phyloP scores from a whole-genome alignment of 1,284 basidiomycete genomes.

The Puccinia horiana region DNA sequence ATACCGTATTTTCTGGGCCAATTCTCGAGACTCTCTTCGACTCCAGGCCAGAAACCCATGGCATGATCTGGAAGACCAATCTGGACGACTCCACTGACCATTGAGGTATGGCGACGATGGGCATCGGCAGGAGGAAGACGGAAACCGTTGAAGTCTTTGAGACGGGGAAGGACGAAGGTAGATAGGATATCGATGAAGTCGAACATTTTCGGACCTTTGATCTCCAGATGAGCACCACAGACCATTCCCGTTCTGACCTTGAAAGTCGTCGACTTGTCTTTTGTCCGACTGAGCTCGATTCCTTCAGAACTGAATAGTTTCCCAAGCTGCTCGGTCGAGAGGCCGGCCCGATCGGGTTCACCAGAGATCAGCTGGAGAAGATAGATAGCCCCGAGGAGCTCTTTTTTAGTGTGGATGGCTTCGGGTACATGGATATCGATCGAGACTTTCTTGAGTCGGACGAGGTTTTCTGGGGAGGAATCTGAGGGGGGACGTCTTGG shows the following conservation, averaged over 20 bases:
- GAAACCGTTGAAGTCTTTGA: constrained; percentile 86
- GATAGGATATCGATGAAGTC: constrained; percentile 84
- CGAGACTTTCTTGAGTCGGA: constrained; percentile 78
- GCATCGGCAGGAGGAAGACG: constrained; percentile 66
- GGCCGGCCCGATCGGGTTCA: constrained; percentile 67
- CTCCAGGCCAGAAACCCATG: constrained; percentile 82
- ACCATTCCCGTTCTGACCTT: constrained; percentile 77
- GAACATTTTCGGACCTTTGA: constrained; percentile 88
- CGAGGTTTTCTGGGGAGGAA: constrained; percentile 67
- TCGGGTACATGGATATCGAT: constrained; percentile 66
- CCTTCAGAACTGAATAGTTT: constrained; percentile 68
- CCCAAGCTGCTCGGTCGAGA: constrained; percentile 62
- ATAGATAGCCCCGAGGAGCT: constrained; percentile 81
- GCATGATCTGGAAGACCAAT: constrained; percentile 82
- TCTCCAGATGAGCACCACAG: constrained; percentile 81
- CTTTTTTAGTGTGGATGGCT: constrained; percentile 71
- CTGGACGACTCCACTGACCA: constrained; percentile 73
- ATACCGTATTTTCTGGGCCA: constrained; percentile 83
- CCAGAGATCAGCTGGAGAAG: constrained; percentile 85
- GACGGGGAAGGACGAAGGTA: constrained; percentile 89
- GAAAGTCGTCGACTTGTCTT: constrained; percentile 81
- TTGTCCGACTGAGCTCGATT: constrained; percentile 76
- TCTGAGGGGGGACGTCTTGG: constrained; percentile 67
- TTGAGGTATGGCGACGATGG: constrained; percentile 59
- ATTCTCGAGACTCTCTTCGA: constrained; percentile 85